Evolutionary conservation across 257 asterid genomes (phyloP).

Genomic region (Nicotiana attenuata): DNA sequence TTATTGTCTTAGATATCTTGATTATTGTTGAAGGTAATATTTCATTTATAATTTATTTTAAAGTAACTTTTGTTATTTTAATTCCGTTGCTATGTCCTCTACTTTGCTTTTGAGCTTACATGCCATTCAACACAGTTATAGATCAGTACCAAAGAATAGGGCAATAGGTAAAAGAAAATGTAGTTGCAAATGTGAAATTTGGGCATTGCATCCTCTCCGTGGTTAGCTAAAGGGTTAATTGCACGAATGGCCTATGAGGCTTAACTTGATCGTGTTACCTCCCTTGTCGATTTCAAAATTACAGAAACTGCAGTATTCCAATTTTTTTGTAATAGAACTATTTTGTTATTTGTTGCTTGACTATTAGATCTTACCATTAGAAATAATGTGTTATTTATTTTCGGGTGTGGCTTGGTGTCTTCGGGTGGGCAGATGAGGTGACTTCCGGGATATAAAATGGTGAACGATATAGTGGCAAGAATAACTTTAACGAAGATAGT

Average conservation of each 20-base stretch:
- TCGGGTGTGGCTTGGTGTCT: neutral
- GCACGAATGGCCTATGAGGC: neutral
- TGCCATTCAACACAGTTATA: neutral
- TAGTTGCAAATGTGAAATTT: neutral
- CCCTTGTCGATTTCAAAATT: neutral
- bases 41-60: neutral
- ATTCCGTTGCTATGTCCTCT: neutral
- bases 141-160: neutral
- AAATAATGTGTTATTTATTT: neutral
- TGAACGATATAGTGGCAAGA: neutral
- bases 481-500: neutral
- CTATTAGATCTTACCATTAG: neutral
- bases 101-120: neutral
- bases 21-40: neutral
- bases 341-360: neutral
- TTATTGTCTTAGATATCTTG: neutral
- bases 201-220: neutral
- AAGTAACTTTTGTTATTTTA: neutral
- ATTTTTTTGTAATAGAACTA: neutral
- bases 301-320: neutral
- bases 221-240: neutral
- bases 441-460: neutral
- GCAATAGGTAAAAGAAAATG: neutral
- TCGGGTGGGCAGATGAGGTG: neutral
- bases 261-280: neutral